Base-by-base conservation (phyloP, 371 early-diverging fungal species). In the Haplosporangium sp. region DNA sequence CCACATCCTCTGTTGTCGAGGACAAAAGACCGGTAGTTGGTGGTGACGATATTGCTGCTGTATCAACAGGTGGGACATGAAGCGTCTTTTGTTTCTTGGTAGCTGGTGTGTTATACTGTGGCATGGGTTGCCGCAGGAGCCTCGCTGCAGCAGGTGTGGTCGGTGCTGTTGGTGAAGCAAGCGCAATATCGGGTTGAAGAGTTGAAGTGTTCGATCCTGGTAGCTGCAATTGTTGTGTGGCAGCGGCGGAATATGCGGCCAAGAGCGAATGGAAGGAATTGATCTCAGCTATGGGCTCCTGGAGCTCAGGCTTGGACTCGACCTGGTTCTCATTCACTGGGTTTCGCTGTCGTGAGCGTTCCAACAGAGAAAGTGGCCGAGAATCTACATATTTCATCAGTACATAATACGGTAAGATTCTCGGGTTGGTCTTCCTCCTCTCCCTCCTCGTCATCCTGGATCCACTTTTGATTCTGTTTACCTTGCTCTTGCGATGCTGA, bases 71-170 rank as follows among this genome's bases (percentile, higher is more conserved):
- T 23, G 50, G 36, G 20, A 57, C 36, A 43, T 38, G 51, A 29
- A 40, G 45, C 13, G 56, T 53, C 52, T 29, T 61, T 50, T 21
- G 23, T 42, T 56, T 62, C 46, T 73, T 55, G 18, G 60, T 18
- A 18, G 46, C 48, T 36, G 72, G 64, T 5, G 48, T 40, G 12
- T 65, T 61, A 56, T 62, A 66, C 21, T 69, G 59, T 37, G 75
- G 69, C 62, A 69, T 42, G 29, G 62, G 48, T 55, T 75, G 76
- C 37, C 76, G 70, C 59, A 75, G 47, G 51, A 75, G 45, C 47
- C 70, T 75, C 8, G 76, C 76, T 1, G 76, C 76, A 20, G 76
- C 76, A 9, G 76, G 76, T 7, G 76, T 70, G 29, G 67, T 67
- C 6, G 76, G 76, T 12, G 76, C 70, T 38, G 51, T 46, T 14